These are phyloP conservation scores for Penicillium canescens DNA, from an alignment of 495 filamentous ascomycete species.

Conservation along the genomic window DNA sequence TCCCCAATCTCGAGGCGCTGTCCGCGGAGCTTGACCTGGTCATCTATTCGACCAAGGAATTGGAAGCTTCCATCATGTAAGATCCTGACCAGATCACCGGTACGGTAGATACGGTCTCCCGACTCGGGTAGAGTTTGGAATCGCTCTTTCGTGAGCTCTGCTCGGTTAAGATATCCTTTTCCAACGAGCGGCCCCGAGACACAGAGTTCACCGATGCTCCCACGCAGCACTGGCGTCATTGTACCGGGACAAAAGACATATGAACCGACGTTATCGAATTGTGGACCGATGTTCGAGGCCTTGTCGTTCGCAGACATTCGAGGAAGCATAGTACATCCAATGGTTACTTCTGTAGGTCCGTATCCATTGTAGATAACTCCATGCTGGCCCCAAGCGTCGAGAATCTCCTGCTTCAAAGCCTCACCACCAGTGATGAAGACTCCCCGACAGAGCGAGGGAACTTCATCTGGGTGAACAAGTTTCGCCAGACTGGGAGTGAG, in stretches of 20 bases:
- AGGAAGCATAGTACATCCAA: conserved; percentile 74
- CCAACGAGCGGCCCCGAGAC: conserved; percentile 84
- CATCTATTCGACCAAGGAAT: conserved; percentile 73
- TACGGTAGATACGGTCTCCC: conserved; percentile 46
- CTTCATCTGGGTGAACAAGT: conserved; percentile 38
- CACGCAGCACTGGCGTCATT: conserved; percentile 68
- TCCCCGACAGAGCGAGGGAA: conserved; percentile 36
- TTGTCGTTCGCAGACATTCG: conserved; percentile 70
- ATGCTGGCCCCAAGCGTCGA: conserved; percentile 45
- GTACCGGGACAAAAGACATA: conserved; percentile 74
- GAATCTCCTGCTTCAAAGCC: conserved; percentile 43
- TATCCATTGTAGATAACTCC: conserved; percentile 53
- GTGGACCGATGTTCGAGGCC: conserved; percentile 80
- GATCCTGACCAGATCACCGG: conserved; percentile 50
- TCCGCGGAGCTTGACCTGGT: conserved; percentile 78
- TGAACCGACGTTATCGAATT: conserved; percentile 79
- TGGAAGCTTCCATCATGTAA: conserved; percentile 51
- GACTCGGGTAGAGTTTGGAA: conserved; percentile 37
- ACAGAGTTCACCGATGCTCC: conserved; percentile 83
- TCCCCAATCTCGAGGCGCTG: conserved; percentile 78
- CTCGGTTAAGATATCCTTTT: conserved; percentile 81
- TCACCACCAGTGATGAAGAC: conserved; percentile 46
- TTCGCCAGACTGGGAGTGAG: conserved; percentile 48
- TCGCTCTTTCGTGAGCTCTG: conserved; percentile 48
- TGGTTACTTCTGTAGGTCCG: conserved; percentile 88